Percentiles rank a stretch among this genome's conserved stretches.
phyloP scores from a whole-genome alignment of 208 protist genomes.

The Angomonas ambiguus region DNA sequence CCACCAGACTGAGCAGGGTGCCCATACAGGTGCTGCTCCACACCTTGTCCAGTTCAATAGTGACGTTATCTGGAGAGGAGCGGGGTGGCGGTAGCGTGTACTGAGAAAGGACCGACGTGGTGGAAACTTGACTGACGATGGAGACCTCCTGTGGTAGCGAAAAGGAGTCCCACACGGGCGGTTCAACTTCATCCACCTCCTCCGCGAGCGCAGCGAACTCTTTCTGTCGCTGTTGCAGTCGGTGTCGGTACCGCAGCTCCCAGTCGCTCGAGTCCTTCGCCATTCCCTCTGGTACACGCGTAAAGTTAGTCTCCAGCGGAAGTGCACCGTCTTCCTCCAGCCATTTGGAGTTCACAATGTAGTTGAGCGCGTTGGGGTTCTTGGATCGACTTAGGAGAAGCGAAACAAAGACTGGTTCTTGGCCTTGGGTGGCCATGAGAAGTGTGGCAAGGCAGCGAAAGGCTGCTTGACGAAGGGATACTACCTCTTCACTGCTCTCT shows the following conservation, averaged over 20 bases:
- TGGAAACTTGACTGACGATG: neutral
- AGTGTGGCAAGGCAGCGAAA: slow-evolving; percentile 65
- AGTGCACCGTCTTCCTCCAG: neutral
- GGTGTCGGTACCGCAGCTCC: slow-evolving; percentile 7
- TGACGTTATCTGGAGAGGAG: neutral
- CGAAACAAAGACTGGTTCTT: slow-evolving; percentile 69
- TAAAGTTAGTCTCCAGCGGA: neutral
- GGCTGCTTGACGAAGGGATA: slow-evolving; percentile 56
- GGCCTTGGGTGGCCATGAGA: slow-evolving; percentile 66
- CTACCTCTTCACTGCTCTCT: slow-evolving; percentile 8
- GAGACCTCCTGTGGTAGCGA: neutral
- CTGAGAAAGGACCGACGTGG: neutral
- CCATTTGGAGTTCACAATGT: neutral
- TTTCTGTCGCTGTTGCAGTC: neutral
- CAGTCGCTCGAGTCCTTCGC: slow-evolving; percentile 4
- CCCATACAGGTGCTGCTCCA: slow-evolving; percentile 35
- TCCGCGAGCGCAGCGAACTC: neutral
- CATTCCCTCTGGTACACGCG: neutral
- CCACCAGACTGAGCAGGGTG: slow-evolving; percentile 25
- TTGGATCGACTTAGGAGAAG: slow-evolving; percentile 60
- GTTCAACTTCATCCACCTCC: neutral
- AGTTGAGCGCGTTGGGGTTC: slow-evolving; percentile 18
- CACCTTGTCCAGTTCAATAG: slow-evolving; percentile 21
- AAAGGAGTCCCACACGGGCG: neutral
- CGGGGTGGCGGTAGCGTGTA: neutral